Percentiles rank a stretch among this genome's conserved stretches.
phyloP scores from a whole-genome alignment of 257 asterid genomes.

The Catharanthus roseus region DNA sequence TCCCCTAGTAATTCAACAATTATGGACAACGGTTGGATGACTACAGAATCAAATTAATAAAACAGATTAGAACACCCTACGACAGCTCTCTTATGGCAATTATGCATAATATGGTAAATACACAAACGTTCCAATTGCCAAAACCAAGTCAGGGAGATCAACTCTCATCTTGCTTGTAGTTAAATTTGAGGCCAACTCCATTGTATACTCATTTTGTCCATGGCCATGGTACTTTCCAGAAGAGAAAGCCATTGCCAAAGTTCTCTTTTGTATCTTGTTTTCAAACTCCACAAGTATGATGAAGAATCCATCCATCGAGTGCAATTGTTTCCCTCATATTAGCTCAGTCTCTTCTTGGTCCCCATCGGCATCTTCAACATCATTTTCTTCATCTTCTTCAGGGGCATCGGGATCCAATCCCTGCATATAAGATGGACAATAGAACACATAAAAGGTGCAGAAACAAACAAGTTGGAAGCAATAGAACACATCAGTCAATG shows the following conservation, averaged over 20 bases:
- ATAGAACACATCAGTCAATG: neutral
- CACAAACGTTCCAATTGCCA: neutral
- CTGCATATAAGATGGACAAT: conserved; percentile 30
- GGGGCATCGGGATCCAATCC: conserved; percentile 98
- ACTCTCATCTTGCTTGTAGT: neutral
- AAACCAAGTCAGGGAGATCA: neutral
- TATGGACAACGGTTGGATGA: neutral
- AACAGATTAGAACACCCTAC: neutral
- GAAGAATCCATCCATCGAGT: too few species aligned
- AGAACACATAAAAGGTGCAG: neutral
- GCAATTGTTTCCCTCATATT: conserved; percentile 35
- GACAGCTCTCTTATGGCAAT: neutral
- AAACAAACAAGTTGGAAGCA: neutral
- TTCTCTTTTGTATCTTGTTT: neutral
- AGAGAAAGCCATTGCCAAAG: neutral
- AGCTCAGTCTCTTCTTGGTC: conserved; percentile 78
- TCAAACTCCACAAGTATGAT: neutral
- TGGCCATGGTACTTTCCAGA: neutral
- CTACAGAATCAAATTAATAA: neutral
- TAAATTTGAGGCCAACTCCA: neutral
- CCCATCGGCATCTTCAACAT: conserved; percentile 75
- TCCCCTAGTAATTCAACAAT: neutral
- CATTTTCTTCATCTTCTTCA: conserved; percentile 91
- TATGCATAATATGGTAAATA: neutral
- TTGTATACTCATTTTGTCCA: neutral